A percentile compares a stretch with the other conserved stretches of the same genome.
These are phyloP conservation scores for Neoconidiobolus thromboides DNA, from an alignment of 371 early-diverging fungal genomes.

Conservation along the genomic window DNA sequence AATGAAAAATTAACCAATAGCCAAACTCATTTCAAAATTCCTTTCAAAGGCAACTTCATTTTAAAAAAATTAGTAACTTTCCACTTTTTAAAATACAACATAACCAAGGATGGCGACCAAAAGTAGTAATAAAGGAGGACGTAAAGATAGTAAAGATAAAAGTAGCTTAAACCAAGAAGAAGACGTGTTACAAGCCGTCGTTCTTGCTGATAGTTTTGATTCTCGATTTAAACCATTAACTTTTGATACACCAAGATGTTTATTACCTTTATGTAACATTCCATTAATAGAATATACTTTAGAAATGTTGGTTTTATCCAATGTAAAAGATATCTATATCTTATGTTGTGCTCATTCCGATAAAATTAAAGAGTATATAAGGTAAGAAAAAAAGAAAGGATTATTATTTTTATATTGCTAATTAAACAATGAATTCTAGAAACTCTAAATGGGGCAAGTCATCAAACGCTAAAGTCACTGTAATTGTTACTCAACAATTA, in stretches of 20 bases:
- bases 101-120: too few relatives aligned
- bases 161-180: not conserved
- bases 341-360: slow-evolving; percentile 71
- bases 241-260: slow-evolving; percentile 69
- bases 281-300: slow-evolving; percentile 89
- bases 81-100: too few relatives aligned
- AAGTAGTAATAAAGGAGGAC: too few relatives aligned
- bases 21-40: too few relatives aligned
- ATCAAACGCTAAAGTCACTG: slow-evolving; percentile 42
- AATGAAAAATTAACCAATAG: too few relatives aligned
- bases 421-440: slow-evolving; percentile 13
- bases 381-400: slow-evolving; percentile 20
- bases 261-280: slow-evolving; percentile 82
- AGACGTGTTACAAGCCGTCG: slow-evolving; percentile 59
- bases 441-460: slow-evolving; percentile 45
- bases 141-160: too few relatives aligned
- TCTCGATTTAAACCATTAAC: slow-evolving; percentile 74
- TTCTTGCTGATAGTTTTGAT: slow-evolving; percentile 84
- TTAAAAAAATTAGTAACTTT: too few relatives aligned
- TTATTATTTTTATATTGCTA: not conserved
- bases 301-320: slow-evolving; percentile 67
- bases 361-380: slow-evolving; percentile 60
- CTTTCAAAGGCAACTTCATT: too few relatives aligned
- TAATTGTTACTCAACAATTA: slow-evolving; percentile 55
- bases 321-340: slow-evolving; percentile 70